A percentile compares a stretch with the other conserved stretches of the same genome.
These are phyloP conservation scores for Cyathus striatus DNA, from an alignment of 768 basidiomycete species.

Conservation along the genomic window DNA sequence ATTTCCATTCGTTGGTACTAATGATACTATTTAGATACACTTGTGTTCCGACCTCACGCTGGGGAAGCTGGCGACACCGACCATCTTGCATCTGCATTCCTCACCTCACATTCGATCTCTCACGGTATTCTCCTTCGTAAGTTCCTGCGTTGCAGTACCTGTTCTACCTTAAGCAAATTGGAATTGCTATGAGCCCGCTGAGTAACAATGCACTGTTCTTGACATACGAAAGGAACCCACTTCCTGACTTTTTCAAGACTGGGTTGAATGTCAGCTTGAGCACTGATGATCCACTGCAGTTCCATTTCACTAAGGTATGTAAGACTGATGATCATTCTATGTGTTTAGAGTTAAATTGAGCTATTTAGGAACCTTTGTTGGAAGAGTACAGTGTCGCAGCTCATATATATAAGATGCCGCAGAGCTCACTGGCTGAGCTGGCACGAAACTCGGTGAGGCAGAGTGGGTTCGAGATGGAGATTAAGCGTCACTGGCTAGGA, in stretches of 20 bases:
- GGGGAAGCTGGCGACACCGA: slow-evolving; percentile 99
- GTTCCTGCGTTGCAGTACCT: slow-evolving; percentile 94
- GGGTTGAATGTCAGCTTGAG: slow-evolving; percentile 95
- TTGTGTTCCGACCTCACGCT: slow-evolving; percentile 93
- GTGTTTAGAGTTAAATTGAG: slow-evolving; percentile 1
- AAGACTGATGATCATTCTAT: no score
- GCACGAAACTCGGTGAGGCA: slow-evolving; percentile 98
- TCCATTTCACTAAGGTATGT: slow-evolving; percentile 94
- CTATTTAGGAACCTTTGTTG: slow-evolving; percentile 75
- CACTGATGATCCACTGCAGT: slow-evolving; percentile 93
- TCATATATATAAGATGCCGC: slow-evolving; percentile 94
- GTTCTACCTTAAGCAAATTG: slow-evolving; percentile 97
- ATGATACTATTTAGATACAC: slow-evolving; percentile 62
- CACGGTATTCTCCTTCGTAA: slow-evolving; percentile 98
- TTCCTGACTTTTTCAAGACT: slow-evolving; percentile 95
- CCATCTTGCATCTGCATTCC: slow-evolving; percentile 92
- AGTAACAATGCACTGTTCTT: slow-evolving; percentile 98
- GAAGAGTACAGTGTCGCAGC: slow-evolving; percentile 99
- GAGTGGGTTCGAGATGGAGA: slow-evolving; percentile 97
- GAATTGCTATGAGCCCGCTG: slow-evolving; percentile 96
- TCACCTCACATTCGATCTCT: slow-evolving; percentile 96
- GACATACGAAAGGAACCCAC: slow-evolving; percentile 93
- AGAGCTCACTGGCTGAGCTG: slow-evolving; percentile 90
- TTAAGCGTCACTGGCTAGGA: slow-evolving; percentile 95
- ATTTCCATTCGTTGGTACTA: neutral